Conservation (phyloP, 306 rosid species). For the Casuarina glauca region DNA sequence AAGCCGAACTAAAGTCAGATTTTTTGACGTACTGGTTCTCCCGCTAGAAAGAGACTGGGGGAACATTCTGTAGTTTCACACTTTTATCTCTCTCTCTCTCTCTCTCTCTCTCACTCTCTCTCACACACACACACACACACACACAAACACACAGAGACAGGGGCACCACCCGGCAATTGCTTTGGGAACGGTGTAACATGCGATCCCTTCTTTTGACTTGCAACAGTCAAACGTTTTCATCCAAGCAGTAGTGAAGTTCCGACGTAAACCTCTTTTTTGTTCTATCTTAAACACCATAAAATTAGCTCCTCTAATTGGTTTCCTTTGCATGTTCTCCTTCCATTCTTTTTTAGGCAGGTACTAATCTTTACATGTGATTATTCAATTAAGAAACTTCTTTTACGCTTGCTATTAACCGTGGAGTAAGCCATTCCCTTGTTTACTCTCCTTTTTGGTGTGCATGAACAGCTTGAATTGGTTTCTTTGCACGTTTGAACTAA, state of each 20-base stretch:
- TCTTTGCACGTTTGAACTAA: too few species aligned
- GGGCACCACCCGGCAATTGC: slow-evolving; percentile 22
- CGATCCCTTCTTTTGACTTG: neutral
- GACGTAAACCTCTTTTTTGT: neutral
- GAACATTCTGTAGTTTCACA: slow-evolving; percentile 10
- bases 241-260: neutral
- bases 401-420: neutral
- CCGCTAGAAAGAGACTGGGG: slow-evolving; percentile 21
- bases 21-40: slow-evolving; percentile 55
- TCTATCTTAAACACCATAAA: too few species aligned
- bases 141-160: neutral
- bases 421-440: neutral
- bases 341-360: too few species aligned
- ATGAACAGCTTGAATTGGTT: neutral
- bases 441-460: too few species aligned
- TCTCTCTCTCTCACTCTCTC: neutral
- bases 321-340: too few species aligned
- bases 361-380: too few species aligned
- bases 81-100: neutral
- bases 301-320: too few species aligned
- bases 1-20: slow-evolving; percentile 52
- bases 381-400: neutral
- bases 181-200: slow-evolving; percentile 33
- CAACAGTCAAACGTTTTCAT: neutral
- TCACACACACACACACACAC: neutral